Base-by-base conservation (phyloP, 352 stramenopile species). In the Elongisporangium prolatum region DNA sequence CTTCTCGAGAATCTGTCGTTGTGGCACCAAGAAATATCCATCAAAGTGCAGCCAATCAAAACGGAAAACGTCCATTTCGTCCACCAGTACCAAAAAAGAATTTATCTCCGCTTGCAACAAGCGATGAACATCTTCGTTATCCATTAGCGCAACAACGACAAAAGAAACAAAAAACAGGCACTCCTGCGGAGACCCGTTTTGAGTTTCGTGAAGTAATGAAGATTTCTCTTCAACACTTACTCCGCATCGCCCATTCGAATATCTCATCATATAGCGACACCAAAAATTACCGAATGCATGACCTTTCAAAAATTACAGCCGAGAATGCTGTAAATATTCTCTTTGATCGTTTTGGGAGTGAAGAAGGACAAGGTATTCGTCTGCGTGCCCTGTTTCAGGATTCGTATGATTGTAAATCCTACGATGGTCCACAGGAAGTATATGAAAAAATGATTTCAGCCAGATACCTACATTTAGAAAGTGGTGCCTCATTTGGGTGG, bases 401-500 rank as follows among this genome's bases (percentile, higher is more conserved):
- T 16, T 18, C 57, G 0, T 66, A 67, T 18, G 64, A 73, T 28
- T 21, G 54, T 7, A 9, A 20, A 20, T 50, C 69, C 0, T 57
- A 63, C 34, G 37, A 54, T 28, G 64, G 69, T 0, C 54, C 70
- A 21, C 53, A 44, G 20, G 65, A 82, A 34, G 59, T 88, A 1
- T 84, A 82, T 28, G 38, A 52, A 9, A 50, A 75, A 49, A 77
- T 88, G 50, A 67, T 51, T 51, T 37, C 49, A 21, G 57, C 54
- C 11, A 59, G 59, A 17, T 64, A 71, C 22, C 63, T 88, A 53
- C 48, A 67, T 1, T 52, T 60, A 22, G 60, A 59, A 5, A 69
- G 53, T 17, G 71, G 65, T 4, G 78, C 77, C 21, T 82, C 78
- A 13, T 67, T 68, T 22, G 54, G 52, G 21, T 91, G 81, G 81